Base-by-base conservation (phyloP, 2,329 filamentous ascomycete genomes). In the Penicillium oxalicum region DNA sequence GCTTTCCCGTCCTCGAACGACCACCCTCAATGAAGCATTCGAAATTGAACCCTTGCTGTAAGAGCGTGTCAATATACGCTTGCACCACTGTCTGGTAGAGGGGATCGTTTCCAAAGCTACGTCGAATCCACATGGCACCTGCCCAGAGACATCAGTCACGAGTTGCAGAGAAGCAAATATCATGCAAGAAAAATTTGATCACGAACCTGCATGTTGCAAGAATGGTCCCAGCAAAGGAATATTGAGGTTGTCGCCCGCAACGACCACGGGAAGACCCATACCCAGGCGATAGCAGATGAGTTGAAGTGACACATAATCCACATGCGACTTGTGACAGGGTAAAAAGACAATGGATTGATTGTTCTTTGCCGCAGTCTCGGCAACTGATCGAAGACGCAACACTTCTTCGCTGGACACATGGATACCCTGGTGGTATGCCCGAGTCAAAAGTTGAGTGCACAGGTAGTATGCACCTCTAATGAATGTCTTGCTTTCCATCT, bases 11-110 rank as follows among this genome's bases (percentile, higher is more conserved):
- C 44, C 93, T 78, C 29, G 91, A 96, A 13, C 93, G 80, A 1
- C 91, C 91, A 12, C 93, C 93, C 72, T 98, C 93, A 50, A 98
- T 94, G 61, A 98, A 98, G 68, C 93, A 98, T 68, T 96, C 91
- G 42, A 98, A 82, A 65, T 98, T 97, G 70, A 86, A 95, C 0
- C 93, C 93, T 55, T 88, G 84, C 62, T 93, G 88, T 2, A 98
- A 75, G 38, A 98, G 68, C 0, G 89, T 94, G 66, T 98, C 93
- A 59, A 98, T 90, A 63, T 98, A 98, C 5, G 90, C 82, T 68
- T 98, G 93, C 5, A 98, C 91, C n/a, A 97, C 76, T 0, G 91
- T 91, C 4, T 83, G 82, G 66, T 98, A 98, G 0, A 98, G 73
- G 33, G 87, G 81, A 65, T 98, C 93, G 53, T 95, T 88, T 37